Base-by-base conservation (phyloP, 1,284 basidiomycete species). In the Melampsora americana region DNA sequence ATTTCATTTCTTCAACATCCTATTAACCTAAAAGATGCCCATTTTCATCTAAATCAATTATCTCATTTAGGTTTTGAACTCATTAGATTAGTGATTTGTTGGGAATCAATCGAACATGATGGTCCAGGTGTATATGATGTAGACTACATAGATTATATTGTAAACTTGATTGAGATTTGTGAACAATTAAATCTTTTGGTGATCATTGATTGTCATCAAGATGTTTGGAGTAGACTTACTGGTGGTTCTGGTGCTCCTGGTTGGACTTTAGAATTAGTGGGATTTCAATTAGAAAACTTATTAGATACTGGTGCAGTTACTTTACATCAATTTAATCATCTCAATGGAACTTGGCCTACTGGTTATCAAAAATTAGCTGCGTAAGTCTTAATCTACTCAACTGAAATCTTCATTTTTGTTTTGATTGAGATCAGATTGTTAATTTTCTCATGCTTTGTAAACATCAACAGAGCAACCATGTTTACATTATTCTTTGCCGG, bases 71-170 rank as follows among this genome's bases (percentile, higher is more conserved):
- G 84, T 0, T 77, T 83, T 20, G 81, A 83, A 9, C 80, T 84
- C 35, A 78, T 85, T 48, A 80, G 84, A 75, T 90, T 97, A 79
- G 88, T 93, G 23, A 88, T 98, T 3, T 96, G 95, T 0, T 99
- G 95, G 96, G 95, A 99, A 82, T 92, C 94, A 0, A 86, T 99
- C 28, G 93, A 97, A 81, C 96, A 98, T 80, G 87, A 86, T 71
- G 95, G 91, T 78, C 92, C 89, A 90, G 92, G 92, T 1, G 84
- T 88, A 65, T 95, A 92, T 80, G 94, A 98, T 83, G 83, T 82
- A 3, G 89, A 90, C 64, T 99, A 97, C 82, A 85, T 99, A 2
- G 82, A 86, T 7, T 98, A 99, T 82, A 84, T 99, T 26, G 87
- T 87, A 62, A 5, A 67, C 18, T 26, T 75, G 7, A 64, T 75